These are phyloP conservation scores for Echium plantagineum DNA, from an alignment of 257 asterid genomes.

Conservation along the genomic window DNA sequence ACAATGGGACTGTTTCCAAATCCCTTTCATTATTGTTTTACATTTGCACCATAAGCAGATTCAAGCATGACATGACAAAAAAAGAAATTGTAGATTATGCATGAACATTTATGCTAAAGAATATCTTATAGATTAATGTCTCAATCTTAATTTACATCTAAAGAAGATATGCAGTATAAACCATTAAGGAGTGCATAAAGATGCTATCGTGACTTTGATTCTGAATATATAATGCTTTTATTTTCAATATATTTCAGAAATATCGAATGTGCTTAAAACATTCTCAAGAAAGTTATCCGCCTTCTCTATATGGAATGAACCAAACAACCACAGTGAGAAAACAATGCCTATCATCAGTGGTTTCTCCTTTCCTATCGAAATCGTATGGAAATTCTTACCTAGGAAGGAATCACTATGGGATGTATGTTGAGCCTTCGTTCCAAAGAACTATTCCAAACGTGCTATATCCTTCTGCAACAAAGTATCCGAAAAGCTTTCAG, in stretches of 20 bases:
- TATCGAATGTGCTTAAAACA: slow-evolving; percentile 34
- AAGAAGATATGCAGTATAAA: slow-evolving; percentile 13
- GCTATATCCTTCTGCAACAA: slow-evolving; percentile 3
- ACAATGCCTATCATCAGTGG: slow-evolving; percentile 7
- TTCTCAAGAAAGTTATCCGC: slow-evolving; percentile 18
- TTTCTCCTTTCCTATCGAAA: slow-evolving; percentile 3
- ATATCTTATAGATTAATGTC: slow-evolving; percentile 24
- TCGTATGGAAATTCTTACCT: slow-evolving; percentile 3
- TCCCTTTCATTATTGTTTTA: no score
- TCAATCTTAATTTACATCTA: slow-evolving; percentile 12
- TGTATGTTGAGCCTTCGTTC: slow-evolving; percentile 5
- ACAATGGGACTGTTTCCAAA: no score
- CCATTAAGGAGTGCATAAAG: slow-evolving; percentile 7
- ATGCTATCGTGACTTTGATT: slow-evolving; percentile 4
- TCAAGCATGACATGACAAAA: neutral
- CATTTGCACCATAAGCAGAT: neutral
- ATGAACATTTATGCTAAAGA: neutral
- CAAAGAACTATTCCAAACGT: neutral
- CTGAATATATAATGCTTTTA: neutral
- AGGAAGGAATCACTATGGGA: neutral
- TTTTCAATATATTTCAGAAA: slow-evolving; percentile 33
- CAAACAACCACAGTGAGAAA: slow-evolving; percentile 11
- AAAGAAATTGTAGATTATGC: neutral
- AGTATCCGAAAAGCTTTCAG: slow-evolving; percentile 10
- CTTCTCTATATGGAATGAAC: slow-evolving; percentile 12